A percentile compares a stretch with the other conserved stretches of the same genome.
phyloP scores from a whole-genome alignment of 1,139 yeast genomes.

The Meyerozyma carpophila region DNA sequence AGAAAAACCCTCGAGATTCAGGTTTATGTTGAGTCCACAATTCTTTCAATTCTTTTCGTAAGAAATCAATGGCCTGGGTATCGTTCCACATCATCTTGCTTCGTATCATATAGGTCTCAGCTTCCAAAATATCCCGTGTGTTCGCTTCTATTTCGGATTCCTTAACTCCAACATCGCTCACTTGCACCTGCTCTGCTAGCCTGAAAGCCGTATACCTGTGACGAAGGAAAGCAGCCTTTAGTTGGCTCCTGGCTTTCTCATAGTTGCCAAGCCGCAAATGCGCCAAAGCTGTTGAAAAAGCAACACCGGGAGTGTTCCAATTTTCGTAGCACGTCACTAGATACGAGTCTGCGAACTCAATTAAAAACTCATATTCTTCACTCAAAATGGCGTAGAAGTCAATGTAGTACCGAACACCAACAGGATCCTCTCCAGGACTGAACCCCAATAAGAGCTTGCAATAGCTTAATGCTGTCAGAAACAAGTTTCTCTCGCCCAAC shows the following conservation, averaged over 20 bases:
- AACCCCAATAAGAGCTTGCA: slow-evolving; percentile 65
- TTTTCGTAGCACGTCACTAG: slow-evolving; percentile 50
- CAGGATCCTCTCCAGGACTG: slow-evolving; percentile 77
- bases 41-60: slow-evolving; percentile 37
- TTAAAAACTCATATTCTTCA: slow-evolving; percentile 58
- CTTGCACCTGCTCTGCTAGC: slow-evolving; percentile 40
- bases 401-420: slow-evolving; percentile 77
- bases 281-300: slow-evolving; percentile 65
- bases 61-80: slow-evolving; percentile 37
- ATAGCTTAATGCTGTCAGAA: slow-evolving; percentile 69
- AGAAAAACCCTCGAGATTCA: slow-evolving; percentile 8
- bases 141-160: slow-evolving; percentile 19
- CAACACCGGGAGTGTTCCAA: slow-evolving; percentile 74
- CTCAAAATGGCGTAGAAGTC: slow-evolving; percentile 73
- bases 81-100: slow-evolving; percentile 49
- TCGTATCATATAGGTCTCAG: slow-evolving; percentile 51
- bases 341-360: slow-evolving; percentile 50
- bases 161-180: slow-evolving; percentile 14
- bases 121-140: slow-evolving; percentile 26
- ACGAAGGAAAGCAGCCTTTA: slow-evolving; percentile 45
- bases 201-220: slow-evolving; percentile 59
- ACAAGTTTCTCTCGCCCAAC: slow-evolving; percentile 73
- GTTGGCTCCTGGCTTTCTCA: slow-evolving; percentile 40
- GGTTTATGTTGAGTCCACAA: slow-evolving; percentile 21
- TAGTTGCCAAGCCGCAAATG: slow-evolving; percentile 34